Conservation (phyloP, 129 eudicot genomes). For the Ambrosia trifida region DNA sequence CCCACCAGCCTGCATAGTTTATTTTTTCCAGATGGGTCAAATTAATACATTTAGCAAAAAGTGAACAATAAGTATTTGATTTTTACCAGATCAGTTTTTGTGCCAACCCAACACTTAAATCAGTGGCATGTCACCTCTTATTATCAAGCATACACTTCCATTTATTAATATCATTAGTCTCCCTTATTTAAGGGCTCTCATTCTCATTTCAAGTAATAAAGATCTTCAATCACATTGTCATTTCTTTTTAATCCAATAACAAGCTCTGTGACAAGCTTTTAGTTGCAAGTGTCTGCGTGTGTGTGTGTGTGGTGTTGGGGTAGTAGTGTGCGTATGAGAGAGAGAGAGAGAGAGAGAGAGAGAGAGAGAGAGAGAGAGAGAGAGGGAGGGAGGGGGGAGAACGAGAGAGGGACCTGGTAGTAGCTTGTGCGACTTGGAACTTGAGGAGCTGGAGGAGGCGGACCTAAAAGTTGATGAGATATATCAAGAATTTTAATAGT, state of each 20-base stretch:
- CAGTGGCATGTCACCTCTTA: background rate
- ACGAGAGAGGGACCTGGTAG: constrained; percentile 33
- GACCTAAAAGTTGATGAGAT: constrained; percentile 31
- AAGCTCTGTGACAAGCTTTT: background rate
- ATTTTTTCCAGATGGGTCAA: background rate
- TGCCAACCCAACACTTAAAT: background rate
- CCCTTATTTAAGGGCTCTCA: constrained; percentile 9
- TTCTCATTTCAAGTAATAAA: constrained; percentile 7
- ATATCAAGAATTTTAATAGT: background rate
- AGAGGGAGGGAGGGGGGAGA: constrained; percentile 5
- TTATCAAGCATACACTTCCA: background rate
- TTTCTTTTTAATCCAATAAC: background rate
- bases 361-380: background rate
- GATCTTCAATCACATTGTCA: background rate
- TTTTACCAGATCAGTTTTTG: too few relatives aligned
- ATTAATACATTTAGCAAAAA: background rate
- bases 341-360: background rate
- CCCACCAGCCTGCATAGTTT: constrained; percentile 27
- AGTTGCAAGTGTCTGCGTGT: background rate
- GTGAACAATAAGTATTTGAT: background rate
- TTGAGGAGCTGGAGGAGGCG: constrained; percentile 36
- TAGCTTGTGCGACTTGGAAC: constrained; percentile 29
- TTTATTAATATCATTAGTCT: background rate
- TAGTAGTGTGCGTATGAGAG: background rate
- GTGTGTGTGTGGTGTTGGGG: background rate